Percentiles rank a stretch among this genome's conserved stretches.
Conservation (phyloP, 441 rosid species). For the Gossypium schwendimanii region DNA sequence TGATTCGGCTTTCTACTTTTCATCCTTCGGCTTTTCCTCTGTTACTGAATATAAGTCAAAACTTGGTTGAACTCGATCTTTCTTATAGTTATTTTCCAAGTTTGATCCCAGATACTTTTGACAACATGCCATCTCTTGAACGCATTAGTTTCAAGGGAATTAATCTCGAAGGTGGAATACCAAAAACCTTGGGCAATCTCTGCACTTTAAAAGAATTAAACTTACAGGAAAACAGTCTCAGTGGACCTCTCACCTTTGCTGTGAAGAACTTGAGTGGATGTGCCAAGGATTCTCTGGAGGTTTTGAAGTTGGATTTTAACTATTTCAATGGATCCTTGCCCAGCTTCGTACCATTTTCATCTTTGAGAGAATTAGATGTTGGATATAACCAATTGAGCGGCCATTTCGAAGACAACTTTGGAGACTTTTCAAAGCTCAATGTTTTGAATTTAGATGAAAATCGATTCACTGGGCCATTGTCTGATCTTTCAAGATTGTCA, state of each 20-base stretch:
- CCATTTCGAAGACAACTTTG: background rate
- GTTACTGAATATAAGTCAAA: background rate
- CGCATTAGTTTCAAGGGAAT: background rate
- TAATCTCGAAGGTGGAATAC: background rate
- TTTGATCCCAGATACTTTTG: background rate
- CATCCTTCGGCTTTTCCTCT: background rate
- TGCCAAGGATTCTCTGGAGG: background rate
- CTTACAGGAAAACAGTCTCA: background rate
- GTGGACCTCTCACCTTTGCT: background rate
- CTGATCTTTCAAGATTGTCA: background rate
- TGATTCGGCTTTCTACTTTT: background rate
- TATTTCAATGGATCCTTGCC: background rate
- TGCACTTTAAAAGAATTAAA: background rate
- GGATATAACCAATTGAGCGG: background rate
- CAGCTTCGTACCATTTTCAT: background rate
- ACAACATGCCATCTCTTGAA: background rate
- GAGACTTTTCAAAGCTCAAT: background rate
- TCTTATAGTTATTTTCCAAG: background rate
- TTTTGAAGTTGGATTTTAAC: background rate
- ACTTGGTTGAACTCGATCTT: background rate
- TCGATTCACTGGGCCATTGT: background rate
- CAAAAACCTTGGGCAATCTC: background rate
- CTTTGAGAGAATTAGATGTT: background rate
- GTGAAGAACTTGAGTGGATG: background rate
- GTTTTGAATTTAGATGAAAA: background rate